Evolutionary conservation across 805 yeast genomes (phyloP), one percentile per base, ranked within the genome.

Genomic region (Saccharomycopsis oosterbeekiorum): DNA sequence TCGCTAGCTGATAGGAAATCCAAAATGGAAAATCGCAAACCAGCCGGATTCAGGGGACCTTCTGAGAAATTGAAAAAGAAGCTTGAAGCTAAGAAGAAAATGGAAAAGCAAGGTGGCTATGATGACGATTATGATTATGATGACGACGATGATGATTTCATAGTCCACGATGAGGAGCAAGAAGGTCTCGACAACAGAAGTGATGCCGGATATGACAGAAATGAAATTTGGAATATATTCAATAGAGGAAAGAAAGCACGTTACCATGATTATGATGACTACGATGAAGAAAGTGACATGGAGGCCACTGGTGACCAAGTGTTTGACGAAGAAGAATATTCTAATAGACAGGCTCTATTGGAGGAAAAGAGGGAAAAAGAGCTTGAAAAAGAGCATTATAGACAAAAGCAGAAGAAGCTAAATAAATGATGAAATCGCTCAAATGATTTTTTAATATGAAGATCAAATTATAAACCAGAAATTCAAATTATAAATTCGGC

Each of bases 271-370:
- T 70, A 75, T 34, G 72, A 73, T 42, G 75, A 78, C 58, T 77
- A 78, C 59, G 81, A 78, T 60, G 79, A 80, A 8, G 81, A 80
- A 39, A 68, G 67, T 34, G 90, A 89, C 68, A 93, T 94, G 97
- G 98, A 93, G 70, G 97, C 97, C 2, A 86, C 94, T 0, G 97
- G 97, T 34, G 85, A 85, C 34, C 97, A 93, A 65, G 83, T 94
- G 26, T 74, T 90, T 51, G 88, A 83, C 61, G 99, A 93, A 68
- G 99, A 93, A 72, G 81, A 76, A 64, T 69, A 80, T 40, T 86
- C 97, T 12, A 76, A 84, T 42, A 78, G 79, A 57, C 80, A 78
- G 60, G 99, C 96, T 0, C 79, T 81, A 66, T 65, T 78, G 47
- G 99, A 94, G 70, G 99, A 93, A 69, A 75, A 78, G 57, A 75